A percentile compares a stretch with the other conserved stretches of the same genome.
phyloP scores from a whole-genome alignment of 306 rosid genomes.

The Luffa aegyptiaca region DNA sequence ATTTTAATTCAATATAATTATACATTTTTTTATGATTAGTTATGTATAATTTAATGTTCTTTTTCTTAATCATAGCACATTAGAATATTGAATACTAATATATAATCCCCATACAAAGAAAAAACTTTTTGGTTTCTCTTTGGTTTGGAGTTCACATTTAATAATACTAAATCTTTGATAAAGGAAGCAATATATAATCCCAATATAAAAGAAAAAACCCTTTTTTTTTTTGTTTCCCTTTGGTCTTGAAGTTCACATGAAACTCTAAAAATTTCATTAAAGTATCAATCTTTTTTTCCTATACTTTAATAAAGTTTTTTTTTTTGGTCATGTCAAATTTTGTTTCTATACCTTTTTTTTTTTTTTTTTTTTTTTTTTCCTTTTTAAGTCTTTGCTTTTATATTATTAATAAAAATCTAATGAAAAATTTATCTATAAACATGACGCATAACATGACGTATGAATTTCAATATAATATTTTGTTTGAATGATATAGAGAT shows the following conservation, averaged over 20 bases:
- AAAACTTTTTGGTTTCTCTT: background rate
- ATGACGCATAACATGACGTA: too few species aligned
- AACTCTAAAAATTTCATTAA: background rate
- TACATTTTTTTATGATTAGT: background rate
- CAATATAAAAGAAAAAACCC: background rate
- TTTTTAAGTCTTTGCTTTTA: background rate
- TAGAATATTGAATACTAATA: background rate
- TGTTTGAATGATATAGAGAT: too few species aligned
- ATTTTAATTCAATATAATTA: background rate
- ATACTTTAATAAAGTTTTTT: background rate
- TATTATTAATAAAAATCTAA: background rate
- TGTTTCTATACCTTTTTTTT: too few species aligned
- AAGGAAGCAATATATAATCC: background rate
- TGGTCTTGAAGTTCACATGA: background rate
- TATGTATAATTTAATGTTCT: background rate
- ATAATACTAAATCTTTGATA: background rate
- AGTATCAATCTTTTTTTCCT: background rate
- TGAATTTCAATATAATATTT: too few species aligned
- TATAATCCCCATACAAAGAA: background rate
- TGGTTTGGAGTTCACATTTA: background rate
- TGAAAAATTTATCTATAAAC: too few species aligned
- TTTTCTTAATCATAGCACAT: background rate
- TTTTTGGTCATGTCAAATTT: background rate
- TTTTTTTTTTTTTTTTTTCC: too few species aligned
- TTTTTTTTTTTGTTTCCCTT: background rate